Base-by-base conservation (phyloP, 2,329 filamentous ascomycete species). In the Zasmidium angulare region DNA sequence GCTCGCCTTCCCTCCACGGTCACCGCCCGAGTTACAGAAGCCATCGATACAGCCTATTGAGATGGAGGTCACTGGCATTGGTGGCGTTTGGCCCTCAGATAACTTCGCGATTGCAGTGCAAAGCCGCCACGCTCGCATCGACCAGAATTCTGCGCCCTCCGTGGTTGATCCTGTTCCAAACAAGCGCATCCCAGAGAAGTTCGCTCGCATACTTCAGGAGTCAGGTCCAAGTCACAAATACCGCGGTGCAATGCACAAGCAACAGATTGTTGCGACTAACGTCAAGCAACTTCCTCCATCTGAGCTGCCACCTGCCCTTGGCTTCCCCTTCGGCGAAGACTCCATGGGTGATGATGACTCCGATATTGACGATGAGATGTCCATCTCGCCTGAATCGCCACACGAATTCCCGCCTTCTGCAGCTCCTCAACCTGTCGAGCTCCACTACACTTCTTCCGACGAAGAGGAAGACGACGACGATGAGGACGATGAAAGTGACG, bases 261-360 rank as follows among this genome's bases (percentile, higher is more conserved):
- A 96, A 77, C 21, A 93, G 80, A 69, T 88, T 79, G 46, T 88
- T 77, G 64, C 91, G 79, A 58, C 89, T 77, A 62, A 93, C 83
- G 58, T 88, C 80, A 52, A 93, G 77, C 53, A 93, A 81, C 50
- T 81, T 6, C 76, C 76, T 0, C 77, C 72, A 12, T 80, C 79
- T 0, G 56, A 65, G 7, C 72, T 82, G 1, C 79, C 79, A 1
- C 76, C 77, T 1, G 75, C 79, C 0, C 76, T 77, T 0, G 68
- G 64, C 57, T 79, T 76, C 24, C 72, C 75, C 19, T 71, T 76
- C 50, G 73, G 76, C n/a, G 66, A 70, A 17, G 65, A 67, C 10
- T 76, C 72, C 1, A 70, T 22, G 40, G 56, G 72, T 19, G 68
- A 72, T 3, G 67, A 72, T 43, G 68, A 71, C 2, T 76, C 74